Conservation (phyloP, 345 rosid species). For the Syzygium aromaticum region DNA sequence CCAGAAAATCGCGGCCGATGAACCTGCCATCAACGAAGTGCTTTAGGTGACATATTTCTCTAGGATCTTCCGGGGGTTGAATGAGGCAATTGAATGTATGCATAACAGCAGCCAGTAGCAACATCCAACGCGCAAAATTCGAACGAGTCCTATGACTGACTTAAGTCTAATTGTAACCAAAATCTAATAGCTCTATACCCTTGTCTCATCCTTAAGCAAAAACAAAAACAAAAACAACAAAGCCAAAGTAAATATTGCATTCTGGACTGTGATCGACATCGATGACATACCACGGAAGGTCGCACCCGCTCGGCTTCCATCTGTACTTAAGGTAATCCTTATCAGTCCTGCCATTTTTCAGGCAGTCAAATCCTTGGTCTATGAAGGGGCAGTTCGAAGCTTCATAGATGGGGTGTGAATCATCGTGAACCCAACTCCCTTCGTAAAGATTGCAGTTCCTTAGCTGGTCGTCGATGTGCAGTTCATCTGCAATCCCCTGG, state of each 20-base stretch:
- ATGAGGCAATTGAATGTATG: neutral
- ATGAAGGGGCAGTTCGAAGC: constrained; percentile 56
- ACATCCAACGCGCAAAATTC: neutral
- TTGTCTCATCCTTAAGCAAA: neutral
- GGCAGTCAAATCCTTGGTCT: constrained; percentile 60
- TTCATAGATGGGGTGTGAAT: constrained; percentile 54
- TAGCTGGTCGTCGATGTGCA: neutral
- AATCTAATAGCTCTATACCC: neutral
- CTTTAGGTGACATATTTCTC: neutral
- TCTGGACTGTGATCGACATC: neutral
- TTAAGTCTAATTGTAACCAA: neutral
- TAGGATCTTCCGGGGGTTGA: neutral
- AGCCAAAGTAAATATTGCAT: too few relatives aligned
- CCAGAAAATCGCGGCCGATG: constrained; percentile 20
- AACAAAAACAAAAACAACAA: neutral
- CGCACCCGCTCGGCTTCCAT: constrained; percentile 63
- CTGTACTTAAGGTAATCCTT: constrained; percentile 47
- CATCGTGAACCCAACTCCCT: constrained; percentile 65
- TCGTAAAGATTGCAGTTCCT: constrained; percentile 35
- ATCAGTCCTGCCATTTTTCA: constrained; percentile 65
- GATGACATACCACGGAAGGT: constrained; percentile 43
- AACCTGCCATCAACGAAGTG: constrained; percentile 8
- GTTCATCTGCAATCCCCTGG: neutral
- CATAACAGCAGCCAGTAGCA: neutral
- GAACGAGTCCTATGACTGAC: neutral